Conservation (phyloP, 208 protist genomes). For the Trypanosoma melophagium region DNA sequence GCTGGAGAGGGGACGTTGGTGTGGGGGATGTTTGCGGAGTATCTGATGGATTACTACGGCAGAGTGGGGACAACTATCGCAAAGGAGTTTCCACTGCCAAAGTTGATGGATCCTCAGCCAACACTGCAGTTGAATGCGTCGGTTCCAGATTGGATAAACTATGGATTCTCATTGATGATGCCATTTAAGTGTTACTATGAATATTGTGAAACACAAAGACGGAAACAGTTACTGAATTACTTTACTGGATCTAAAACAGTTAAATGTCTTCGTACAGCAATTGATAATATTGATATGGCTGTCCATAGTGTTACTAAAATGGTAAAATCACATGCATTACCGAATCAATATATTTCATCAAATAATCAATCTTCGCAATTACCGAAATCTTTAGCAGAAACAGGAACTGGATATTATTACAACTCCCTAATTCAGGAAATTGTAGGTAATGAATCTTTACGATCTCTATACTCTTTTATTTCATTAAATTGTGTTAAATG, state of each 20-base stretch:
- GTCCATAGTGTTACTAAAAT: conserved; percentile 31
- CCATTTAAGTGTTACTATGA: conserved; percentile 27
- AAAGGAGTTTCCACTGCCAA: conserved; percentile 33
- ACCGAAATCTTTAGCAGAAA: not conserved
- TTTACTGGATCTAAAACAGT: not conserved
- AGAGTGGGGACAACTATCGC: conserved; percentile 33
- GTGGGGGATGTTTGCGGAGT: conserved; percentile 80
- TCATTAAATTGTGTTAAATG: conserved; percentile 56
- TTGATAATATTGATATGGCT: conserved; percentile 18
- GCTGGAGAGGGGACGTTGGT: conserved; percentile 30
- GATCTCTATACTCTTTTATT: conserved; percentile 46
- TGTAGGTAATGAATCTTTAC: conserved; percentile 1
- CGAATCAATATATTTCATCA: not conserved
- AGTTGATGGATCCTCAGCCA: conserved; percentile 19
- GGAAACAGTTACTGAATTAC: conserved; percentile 19
- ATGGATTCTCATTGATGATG: conserved; percentile 32
- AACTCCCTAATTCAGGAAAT: conserved; percentile 3
- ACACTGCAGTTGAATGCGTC: conserved; percentile 26
- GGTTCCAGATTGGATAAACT: conserved; percentile 29
- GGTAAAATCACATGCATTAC: conserved; percentile 16
- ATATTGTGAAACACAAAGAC: conserved; percentile 11
- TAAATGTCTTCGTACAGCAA: not conserved
- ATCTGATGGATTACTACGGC: conserved; percentile 73
- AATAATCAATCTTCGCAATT: not conserved
- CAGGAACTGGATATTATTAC: not conserved